phyloP scores from a whole-genome alignment of 1,284 basidiomycete species.

The Paramarasmius palmivorus region DNA sequence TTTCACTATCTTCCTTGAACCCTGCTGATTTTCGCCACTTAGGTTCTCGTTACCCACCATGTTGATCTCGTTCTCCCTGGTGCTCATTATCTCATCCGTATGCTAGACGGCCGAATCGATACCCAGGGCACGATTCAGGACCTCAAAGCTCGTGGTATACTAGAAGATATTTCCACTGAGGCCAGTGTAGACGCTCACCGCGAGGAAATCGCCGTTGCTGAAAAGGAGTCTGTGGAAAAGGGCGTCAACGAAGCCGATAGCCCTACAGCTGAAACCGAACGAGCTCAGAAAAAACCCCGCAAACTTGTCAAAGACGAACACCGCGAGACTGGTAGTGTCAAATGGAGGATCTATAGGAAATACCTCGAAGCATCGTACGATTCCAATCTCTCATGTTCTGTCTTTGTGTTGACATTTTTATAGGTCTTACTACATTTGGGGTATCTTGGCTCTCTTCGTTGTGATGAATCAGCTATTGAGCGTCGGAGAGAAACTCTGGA shows the following conservation, averaged over 20 bases:
- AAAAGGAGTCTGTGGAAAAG: neutral
- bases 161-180: constrained; percentile 60
- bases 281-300: constrained; percentile 51
- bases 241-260: constrained; percentile 7
- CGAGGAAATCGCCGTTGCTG: constrained; percentile 8
- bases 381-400: constrained; percentile 11
- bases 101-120: constrained; percentile 75
- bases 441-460: constrained; percentile 48
- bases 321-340: constrained; percentile 73
- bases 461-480: constrained; percentile 49
- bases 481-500: constrained; percentile 70
- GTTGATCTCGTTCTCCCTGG: constrained; percentile 73
- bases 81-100: constrained; percentile 67
- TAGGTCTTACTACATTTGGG: constrained; percentile 72
- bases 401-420: constrained; percentile 8
- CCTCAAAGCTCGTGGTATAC: constrained; percentile 52
- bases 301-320: constrained; percentile 73
- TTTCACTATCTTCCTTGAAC: neutral
- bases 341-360: constrained; percentile 77
- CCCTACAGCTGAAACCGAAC: constrained; percentile 26
- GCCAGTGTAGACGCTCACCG: constrained; percentile 30
- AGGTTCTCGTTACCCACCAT: constrained; percentile 76
- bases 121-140: constrained; percentile 66
- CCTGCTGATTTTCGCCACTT: neutral
- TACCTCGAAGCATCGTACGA: constrained; percentile 71